Percentiles rank a stretch among this genome's conserved stretches.
Conservation (phyloP, 192 early-diverging fungal genomes). For the Jimgerdemannia lactiflua region DNA sequence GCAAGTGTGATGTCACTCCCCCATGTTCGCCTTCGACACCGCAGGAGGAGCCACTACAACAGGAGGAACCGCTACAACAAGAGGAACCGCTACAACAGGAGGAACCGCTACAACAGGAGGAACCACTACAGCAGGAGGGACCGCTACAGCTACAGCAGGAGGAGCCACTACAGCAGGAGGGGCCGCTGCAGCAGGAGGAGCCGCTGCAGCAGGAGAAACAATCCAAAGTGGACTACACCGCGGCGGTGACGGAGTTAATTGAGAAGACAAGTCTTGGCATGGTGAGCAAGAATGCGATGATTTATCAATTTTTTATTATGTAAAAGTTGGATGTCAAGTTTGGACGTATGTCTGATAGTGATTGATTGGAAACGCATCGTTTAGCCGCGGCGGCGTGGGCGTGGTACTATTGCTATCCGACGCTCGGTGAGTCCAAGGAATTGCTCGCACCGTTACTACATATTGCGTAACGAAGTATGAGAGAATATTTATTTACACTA, state of each 20-base stretch:
- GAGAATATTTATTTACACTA: too few relatives aligned
- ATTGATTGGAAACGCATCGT: too few relatives aligned
- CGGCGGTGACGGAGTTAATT: neutral
- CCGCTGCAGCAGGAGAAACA: neutral
- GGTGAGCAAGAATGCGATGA: neutral
- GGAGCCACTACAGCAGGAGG: neutral
- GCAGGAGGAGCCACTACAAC: neutral
- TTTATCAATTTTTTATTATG: too few relatives aligned
- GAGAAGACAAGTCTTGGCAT: neutral
- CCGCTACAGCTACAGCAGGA: neutral
- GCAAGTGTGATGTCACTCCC: neutral
- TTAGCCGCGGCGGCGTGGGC: neutral
- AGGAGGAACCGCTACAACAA: neutral
- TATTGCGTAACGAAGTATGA: too few relatives aligned
- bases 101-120: neutral
- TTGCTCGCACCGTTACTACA: too few relatives aligned
- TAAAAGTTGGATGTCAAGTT: neutral
- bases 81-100: neutral
- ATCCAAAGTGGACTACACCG: neutral
- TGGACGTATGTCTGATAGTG: neutral
- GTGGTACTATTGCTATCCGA: neutral
- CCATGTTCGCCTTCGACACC: neutral
- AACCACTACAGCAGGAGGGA: neutral
- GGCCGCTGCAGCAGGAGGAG: neutral
- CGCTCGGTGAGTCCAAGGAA: neutral